Evolutionary conservation across 805 yeast genomes (phyloP), one percentile per base, ranked within the genome.

Genomic region (Saccharomyces cerevisiae): DNA sequence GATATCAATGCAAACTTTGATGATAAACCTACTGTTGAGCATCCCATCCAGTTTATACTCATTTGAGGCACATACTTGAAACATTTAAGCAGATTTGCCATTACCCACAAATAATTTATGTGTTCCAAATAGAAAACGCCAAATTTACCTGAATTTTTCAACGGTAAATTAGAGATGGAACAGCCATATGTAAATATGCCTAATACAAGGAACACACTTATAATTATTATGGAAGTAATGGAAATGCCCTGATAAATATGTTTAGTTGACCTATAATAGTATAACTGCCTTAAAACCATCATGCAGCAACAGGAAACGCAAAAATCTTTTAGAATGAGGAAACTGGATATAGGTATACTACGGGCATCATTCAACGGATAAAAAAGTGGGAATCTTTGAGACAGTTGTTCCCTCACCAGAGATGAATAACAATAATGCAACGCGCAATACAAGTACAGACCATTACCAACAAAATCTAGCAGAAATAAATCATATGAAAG

Each of bases 41-140:
- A 49, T 13, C 70, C 72, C 64, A 72, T 60, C 73, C 73, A 74
- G 57, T 75, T 76, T 52, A 76, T 56, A 9, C 69, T 59, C 2
- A 75, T 49, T 50, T 78, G 82, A 0, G 83, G 82, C 3, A 71
- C 28, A 46, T 70, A 63, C 51, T 68, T 68, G 26, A 71, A 46
- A 1, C 66, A 36, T 1, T 58, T 57, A 0, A 68, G 29, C 9
- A 65, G 6, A 36, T 68, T 67, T 10, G 70, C 67, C 0, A 67
- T 46, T 0, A 74, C 54, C 81, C 80, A 77, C 2, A 75, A 10
- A 47, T 57, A 70, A 52, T 77, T 78, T 3, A 76, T 56, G 31
- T 73, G 64, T 56, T 80, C 83, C 22, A 79, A 56, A 28, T 63
- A 59, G 51, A 66, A 70, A 1, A 76, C 48, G 0, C 74, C 74